Evolutionary conservation across 2,329 filamentous ascomycete genomes (phyloP).

Genomic region (Nemania abortiva): DNA sequence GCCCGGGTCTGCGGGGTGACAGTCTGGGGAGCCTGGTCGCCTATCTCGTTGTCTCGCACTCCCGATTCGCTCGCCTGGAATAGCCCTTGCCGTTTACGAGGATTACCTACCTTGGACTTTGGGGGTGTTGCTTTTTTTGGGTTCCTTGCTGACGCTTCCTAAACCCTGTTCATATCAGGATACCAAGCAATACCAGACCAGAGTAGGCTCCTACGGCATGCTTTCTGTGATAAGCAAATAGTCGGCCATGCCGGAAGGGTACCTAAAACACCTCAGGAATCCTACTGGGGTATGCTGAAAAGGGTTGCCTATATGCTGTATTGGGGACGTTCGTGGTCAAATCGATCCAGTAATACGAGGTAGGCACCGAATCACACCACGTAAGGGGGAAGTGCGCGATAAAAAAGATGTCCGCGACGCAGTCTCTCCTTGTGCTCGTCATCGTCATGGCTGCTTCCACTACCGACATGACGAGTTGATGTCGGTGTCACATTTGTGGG

Average conservation of each 20-base stretch:
- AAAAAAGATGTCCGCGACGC: slow-evolving; percentile 12
- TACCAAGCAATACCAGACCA: slow-evolving; percentile 17
- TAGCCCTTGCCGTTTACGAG: slow-evolving; percentile 28
- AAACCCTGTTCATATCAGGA: slow-evolving; percentile 15
- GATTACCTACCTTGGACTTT: slow-evolving; percentile 25
- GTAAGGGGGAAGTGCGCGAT: slow-evolving; percentile 4
- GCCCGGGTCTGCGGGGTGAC: slow-evolving; percentile 38
- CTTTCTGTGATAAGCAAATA: slow-evolving; percentile 27
- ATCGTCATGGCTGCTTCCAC: slow-evolving; percentile 27
- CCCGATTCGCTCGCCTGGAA: slow-evolving; percentile 39
- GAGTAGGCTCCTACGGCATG: neutral
- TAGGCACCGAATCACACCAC: neutral
- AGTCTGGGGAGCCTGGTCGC: slow-evolving; percentile 37
- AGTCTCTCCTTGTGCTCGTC: neutral
- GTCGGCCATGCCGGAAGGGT: slow-evolving; percentile 16
- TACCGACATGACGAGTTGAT: slow-evolving; percentile 32
- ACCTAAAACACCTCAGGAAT: slow-evolving; percentile 4
- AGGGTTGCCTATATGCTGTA: neutral
- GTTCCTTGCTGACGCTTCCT: slow-evolving; percentile 27
- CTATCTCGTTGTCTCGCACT: slow-evolving; percentile 25
- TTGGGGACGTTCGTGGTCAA: neutral
- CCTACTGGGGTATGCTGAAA: neutral
- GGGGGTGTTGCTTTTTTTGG: slow-evolving; percentile 38
- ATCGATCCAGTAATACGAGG: neutral
- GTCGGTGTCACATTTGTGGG: slow-evolving; percentile 33